These are phyloP conservation scores for Ceratobasidium papillatum DNA, from an alignment of 1,284 basidiomycete genomes.

Conservation along the genomic window DNA sequence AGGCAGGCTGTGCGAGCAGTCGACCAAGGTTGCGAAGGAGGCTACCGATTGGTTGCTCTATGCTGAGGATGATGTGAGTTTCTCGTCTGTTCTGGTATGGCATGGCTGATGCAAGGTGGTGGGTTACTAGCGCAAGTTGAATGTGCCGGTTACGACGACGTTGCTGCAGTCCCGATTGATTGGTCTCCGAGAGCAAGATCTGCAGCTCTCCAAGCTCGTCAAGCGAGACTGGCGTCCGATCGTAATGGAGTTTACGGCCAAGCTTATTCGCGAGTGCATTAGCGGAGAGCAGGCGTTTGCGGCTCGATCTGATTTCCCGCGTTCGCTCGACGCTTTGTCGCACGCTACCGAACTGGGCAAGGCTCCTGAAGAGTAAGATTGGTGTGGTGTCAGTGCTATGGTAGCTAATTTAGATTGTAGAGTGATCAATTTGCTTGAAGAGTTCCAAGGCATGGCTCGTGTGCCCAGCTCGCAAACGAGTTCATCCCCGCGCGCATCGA, in stretches of 20 bases:
- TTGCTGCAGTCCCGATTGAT: constrained; percentile 87
- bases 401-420: constrained; percentile 50
- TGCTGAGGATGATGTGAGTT: constrained; percentile 90
- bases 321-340: constrained; percentile 83
- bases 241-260: constrained; percentile 84
- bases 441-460: constrained; percentile 55
- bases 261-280: constrained; percentile 87
- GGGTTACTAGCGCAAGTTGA: constrained; percentile 83
- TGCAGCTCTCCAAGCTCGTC: constrained; percentile 90
- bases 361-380: constrained; percentile 77
- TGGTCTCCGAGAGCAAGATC: constrained; percentile 82
- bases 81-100: background rate
- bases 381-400: constrained; percentile 22
- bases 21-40: constrained; percentile 94
- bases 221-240: constrained; percentile 75
- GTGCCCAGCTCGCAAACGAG: background rate
- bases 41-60: constrained; percentile 97
- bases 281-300: constrained; percentile 78
- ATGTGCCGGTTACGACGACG: constrained; percentile 91
- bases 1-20: constrained; percentile 88
- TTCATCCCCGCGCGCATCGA: constrained; percentile 46
- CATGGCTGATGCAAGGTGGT: constrained; percentile 1
- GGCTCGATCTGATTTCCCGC: constrained; percentile 80
- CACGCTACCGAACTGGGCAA: constrained; percentile 78
- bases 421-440: constrained; percentile 70